Evolutionary conservation across 129 eudicot genomes (phyloP).

Genomic region (Ambrosia trifida): DNA sequence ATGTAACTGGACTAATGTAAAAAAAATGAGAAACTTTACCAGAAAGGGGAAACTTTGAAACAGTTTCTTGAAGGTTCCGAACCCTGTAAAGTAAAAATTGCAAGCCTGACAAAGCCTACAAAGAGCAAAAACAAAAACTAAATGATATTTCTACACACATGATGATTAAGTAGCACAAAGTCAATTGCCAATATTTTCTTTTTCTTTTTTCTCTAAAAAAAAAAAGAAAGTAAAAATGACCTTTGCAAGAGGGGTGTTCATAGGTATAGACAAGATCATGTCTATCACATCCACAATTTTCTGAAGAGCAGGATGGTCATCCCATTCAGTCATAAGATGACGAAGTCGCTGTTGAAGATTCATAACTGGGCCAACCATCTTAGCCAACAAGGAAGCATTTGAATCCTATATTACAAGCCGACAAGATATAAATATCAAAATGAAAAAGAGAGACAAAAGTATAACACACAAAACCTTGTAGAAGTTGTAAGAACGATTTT

Average conservation of each 20-base stretch:
- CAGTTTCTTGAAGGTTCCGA: slow-evolving; percentile 64
- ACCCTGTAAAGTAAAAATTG: slow-evolving; percentile 75
- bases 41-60: slow-evolving; percentile 71
- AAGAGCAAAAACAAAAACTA: slow-evolving; percentile 14
- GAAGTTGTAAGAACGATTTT: slow-evolving; percentile 54
- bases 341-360: slow-evolving; percentile 53
- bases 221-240: slow-evolving; percentile 30
- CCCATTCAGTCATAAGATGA: slow-evolving; percentile 65
- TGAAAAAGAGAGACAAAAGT: background rate
- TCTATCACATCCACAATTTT: slow-evolving; percentile 75
- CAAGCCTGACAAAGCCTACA: slow-evolving; percentile 81
- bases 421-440: slow-evolving; percentile 5
- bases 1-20: background rate
- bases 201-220: background rate
- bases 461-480: slow-evolving; percentile 58
- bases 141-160: background rate
- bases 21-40: slow-evolving; percentile 52
- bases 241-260: slow-evolving; percentile 88
- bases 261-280: slow-evolving; percentile 80
- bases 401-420: slow-evolving; percentile 51
- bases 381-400: slow-evolving; percentile 62
- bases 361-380: slow-evolving; percentile 66
- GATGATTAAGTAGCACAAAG: background rate
- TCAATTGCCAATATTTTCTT: background rate
- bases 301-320: slow-evolving; percentile 81